Evolutionary conservation across 2,329 filamentous ascomycete species (phyloP), one percentile per base, ranked within the genome.

Genomic region (Calonectria pseudoreteaudii): DNA sequence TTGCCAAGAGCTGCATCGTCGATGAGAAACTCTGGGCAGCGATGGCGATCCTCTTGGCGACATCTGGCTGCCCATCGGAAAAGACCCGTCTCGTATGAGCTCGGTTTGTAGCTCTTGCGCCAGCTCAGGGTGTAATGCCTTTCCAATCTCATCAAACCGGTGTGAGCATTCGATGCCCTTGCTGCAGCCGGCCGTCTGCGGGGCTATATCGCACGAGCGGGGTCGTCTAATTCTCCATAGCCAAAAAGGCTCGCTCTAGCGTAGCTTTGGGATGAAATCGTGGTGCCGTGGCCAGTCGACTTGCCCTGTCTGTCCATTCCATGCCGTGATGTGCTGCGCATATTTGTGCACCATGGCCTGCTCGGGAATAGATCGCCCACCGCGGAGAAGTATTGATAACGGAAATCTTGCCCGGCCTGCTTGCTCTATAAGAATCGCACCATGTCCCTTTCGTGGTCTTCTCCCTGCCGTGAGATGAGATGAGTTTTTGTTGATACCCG

Each of bases 151-250:
- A 20, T 20, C 41, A 65, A 20, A 41, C 64, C 47, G 47, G 31
- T 66, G 64, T 66, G 64, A 66, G 64, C 49, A 53, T 38, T 53
- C 16, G 14, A 41, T 53, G 34, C 47, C 44, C 65, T 67, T 67
- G 65, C 8, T 56, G 65, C 20, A 60, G 13, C 34, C 10, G 31
- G 20, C 58, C 34, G 18, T n/a, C 44, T 60, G 69, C 62, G 52
- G 69, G 69, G 69, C 62, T 30, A 10, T 60, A 50, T 60, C 41
- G 62, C 30, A n/a, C 41, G 20, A 47, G 70, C 70, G 70, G 70
- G 53, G 70, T 64, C 53, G 28, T 47, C 64, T 26, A 41, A 38
- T 58, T 67, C 52, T 71, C 62, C 69, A 62, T 70, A n/a, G 49
- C 41, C 41, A 49, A 71, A 41, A 66, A 56, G 53, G 52, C 70